These are phyloP conservation scores for Candida vartiovaarae DNA, from an alignment of 805 yeast species.

Conservation along the genomic window DNA sequence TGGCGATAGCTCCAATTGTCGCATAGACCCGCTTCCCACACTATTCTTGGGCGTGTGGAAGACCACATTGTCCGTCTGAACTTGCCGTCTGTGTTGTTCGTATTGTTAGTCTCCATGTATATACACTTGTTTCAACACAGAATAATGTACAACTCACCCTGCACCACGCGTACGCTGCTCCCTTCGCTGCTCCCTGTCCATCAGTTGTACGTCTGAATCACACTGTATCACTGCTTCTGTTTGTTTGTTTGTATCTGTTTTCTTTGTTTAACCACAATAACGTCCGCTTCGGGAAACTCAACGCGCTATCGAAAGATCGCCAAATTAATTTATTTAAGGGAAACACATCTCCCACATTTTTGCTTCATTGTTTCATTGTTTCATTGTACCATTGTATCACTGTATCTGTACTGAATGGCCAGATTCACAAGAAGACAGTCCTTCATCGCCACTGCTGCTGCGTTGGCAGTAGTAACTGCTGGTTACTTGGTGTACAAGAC, in stretches of 20 bases:
- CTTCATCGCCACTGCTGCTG: constrained; percentile 7
- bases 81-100: background rate
- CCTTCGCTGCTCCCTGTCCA: constrained; percentile 14
- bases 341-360: too few relatives aligned
- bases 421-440: constrained; percentile 12
- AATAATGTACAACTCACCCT: constrained; percentile 9
- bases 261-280: too few relatives aligned
- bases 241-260: too few relatives aligned
- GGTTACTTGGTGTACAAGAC: constrained; percentile 14
- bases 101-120: constrained; percentile 5
- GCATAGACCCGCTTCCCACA: too few relatives aligned
- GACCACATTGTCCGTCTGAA: constrained; percentile 5
- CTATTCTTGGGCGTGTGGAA: constrained; percentile 6
- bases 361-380: too few relatives aligned
- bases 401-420: constrained; percentile 4
- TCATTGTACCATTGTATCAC: too few relatives aligned
- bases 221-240: too few relatives aligned
- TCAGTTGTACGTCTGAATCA: background rate
- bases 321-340: background rate
- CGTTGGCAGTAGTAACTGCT: constrained; percentile 10
- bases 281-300: constrained; percentile 8
- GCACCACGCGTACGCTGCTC: constrained; percentile 16
- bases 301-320: constrained; percentile 2
- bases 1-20: background rate
- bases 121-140: background rate